These are phyloP conservation scores for Metschnikowia lachancei DNA, from an alignment of 805 yeast species.

Conservation along the genomic window DNA sequence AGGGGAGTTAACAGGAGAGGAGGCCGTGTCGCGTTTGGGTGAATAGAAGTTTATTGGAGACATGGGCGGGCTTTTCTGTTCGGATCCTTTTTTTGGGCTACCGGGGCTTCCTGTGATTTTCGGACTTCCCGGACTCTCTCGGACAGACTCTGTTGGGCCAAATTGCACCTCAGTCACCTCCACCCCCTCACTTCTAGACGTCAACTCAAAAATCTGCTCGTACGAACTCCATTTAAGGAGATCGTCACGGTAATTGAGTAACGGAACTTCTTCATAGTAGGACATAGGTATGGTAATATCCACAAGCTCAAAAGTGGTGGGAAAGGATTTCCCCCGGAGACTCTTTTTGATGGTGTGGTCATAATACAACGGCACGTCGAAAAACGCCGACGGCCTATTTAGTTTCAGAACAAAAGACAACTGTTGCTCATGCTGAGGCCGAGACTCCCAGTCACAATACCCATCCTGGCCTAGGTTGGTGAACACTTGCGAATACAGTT, in stretches of 20 bases:
- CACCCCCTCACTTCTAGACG: not conserved
- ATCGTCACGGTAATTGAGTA: constrained; percentile 22
- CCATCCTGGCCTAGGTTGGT: constrained; percentile 16
- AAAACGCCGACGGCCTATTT: constrained; percentile 15
- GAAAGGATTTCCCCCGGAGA: constrained; percentile 16
- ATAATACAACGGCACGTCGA: constrained; percentile 10
- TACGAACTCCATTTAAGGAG: constrained; percentile 23
- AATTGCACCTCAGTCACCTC: constrained; percentile 2
- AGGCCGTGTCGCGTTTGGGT: not conserved
- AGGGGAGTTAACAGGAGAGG: not conserved
- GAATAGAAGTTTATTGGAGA: constrained; percentile 1
- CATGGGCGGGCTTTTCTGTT: not conserved
- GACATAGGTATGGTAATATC: constrained; percentile 22
- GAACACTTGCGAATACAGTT: constrained; percentile 20
- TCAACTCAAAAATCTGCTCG: constrained; percentile 18
- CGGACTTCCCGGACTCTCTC: too few relatives aligned
- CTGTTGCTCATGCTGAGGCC: constrained; percentile 22
- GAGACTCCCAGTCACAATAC: constrained; percentile 17
- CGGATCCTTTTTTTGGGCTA: not conserved
- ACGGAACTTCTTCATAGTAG: constrained; percentile 16
- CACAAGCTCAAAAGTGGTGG: constrained; percentile 30
- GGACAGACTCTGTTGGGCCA: not conserved
- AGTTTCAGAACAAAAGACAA: constrained; percentile 30
- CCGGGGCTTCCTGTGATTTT: too few relatives aligned
- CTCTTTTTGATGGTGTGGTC: constrained; percentile 4